A percentile compares a stretch with the other conserved stretches of the same genome.
phyloP scores from a whole-genome alignment of 352 stramenopile species.

The Pythium plurisporium region DNA sequence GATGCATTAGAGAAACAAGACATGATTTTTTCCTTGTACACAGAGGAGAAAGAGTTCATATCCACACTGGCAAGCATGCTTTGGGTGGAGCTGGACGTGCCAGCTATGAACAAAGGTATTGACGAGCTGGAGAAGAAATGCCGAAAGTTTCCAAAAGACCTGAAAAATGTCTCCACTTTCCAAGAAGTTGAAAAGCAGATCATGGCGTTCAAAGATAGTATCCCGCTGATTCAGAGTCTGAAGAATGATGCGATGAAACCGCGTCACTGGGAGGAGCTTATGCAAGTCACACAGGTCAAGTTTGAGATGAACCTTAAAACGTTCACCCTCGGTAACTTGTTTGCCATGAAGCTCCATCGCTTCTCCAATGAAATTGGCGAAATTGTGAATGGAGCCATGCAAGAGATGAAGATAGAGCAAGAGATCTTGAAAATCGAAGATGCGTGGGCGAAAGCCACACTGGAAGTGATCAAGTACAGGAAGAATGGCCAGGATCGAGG shows the following conservation, averaged over 20 bases:
- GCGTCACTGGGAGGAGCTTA: conserved; percentile 89
- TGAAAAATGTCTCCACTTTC: conserved; percentile 90
- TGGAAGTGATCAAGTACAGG: conserved; percentile 92
- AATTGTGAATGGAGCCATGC: conserved; percentile 91
- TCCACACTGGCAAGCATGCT: conserved; percentile 84
- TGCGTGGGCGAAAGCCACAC: conserved; percentile 81
- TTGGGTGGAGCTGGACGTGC: conserved; percentile 92
- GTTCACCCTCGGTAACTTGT: conserved; percentile 90
- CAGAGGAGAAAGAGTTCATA: conserved; percentile 93
- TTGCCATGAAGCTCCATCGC: conserved; percentile 90
- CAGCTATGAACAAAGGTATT: conserved; percentile 88
- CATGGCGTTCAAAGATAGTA: conserved; percentile 91
- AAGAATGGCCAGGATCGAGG: conserved; percentile 87
- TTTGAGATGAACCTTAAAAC: conserved; percentile 94
- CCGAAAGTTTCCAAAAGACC: conserved; percentile 88
- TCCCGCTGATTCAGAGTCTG: conserved; percentile 91
- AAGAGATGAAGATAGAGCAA: conserved; percentile 94
- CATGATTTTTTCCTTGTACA: conserved; percentile 90
- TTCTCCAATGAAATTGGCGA: conserved; percentile 90
- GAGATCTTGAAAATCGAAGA: conserved; percentile 92
- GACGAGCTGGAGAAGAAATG: conserved; percentile 92
- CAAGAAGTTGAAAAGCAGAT: conserved; percentile 90
- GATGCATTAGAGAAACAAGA: conserved; percentile 87
- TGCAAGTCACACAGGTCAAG: conserved; percentile 84
- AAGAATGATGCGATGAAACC: conserved; percentile 94